Base-by-base conservation (phyloP, 2,329 filamentous ascomycete species). In the Aschersonia sp. region DNA sequence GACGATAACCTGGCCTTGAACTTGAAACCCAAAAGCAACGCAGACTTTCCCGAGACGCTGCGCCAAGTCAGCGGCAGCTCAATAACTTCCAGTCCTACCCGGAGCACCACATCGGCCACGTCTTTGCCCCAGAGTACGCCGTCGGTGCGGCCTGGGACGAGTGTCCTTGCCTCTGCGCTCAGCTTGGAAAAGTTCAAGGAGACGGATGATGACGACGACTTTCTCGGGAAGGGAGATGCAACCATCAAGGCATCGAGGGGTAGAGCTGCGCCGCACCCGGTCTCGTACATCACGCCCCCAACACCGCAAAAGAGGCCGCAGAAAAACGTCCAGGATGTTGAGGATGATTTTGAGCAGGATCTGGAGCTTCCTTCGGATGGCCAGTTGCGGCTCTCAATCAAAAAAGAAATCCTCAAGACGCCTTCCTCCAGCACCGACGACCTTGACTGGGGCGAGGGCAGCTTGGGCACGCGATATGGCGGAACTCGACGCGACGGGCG, bases 381-480 rank as follows among this genome's bases (percentile, higher is more conserved):
- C 41, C 75, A 79, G 53, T 66, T 89, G 35, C 79, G 72, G 56
- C 70, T 89, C 35, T 79, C 79, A 6, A 77, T 73, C 41, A 71
- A 68, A 50, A 72, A 68, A 57, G 77, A 84, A 37, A 76, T 78
- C 37, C 76, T 81, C 22, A 79, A 76, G 57, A 81, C 79, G 4
- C 77, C 81, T 5, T 71, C 73, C 11, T 63, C 70, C 32, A 75
- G 73, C 52, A 67, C 69, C 45, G 87, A 94, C 46, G 89, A 95
- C 51, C 80, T 94, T 55, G 89, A 95, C 59, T 94, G 90, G 84
- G 87, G 84, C 46, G 92, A 97, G 65, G 89, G 88, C 48, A 95
- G 89, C 61, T 72, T 95, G 50, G 88, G 90, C 40, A 94, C 90
- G 43, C 79, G 90, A 49, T 90, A 89, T 65, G 89, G 85, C 40